Percentiles rank a stretch among this genome's conserved stretches.
Evolutionary conservation across 495 filamentous ascomycete species (phyloP).

Genomic region (Penicillium paradoxum): DNA sequence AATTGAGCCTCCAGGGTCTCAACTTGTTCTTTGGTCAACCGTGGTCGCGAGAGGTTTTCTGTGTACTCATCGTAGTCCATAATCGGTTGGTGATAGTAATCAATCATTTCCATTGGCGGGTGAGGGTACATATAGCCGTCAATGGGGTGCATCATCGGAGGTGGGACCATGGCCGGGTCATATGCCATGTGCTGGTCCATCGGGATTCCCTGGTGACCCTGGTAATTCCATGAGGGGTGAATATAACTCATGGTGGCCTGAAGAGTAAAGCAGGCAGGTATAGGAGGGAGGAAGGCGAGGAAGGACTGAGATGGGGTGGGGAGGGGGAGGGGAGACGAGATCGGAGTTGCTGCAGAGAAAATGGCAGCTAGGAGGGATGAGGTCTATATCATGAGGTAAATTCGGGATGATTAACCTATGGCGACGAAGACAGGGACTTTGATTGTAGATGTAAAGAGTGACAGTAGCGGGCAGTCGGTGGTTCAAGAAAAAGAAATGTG

Average conservation of each 20-base stretch:
- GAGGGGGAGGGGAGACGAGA: not conserved
- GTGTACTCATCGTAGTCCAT: slow-evolving; percentile 49
- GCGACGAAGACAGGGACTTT: slow-evolving; percentile 8
- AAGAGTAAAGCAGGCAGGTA: not conserved
- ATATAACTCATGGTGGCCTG: slow-evolving; percentile 39
- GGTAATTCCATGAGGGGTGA: slow-evolving; percentile 42
- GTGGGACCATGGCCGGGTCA: slow-evolving; percentile 38
- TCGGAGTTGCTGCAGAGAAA: slow-evolving; percentile 8
- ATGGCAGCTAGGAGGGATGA: slow-evolving; percentile 4
- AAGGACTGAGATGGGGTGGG: not conserved
- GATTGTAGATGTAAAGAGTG: slow-evolving; percentile 12
- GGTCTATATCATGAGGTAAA: slow-evolving; percentile 24
- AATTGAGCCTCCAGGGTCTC: slow-evolving; percentile 72
- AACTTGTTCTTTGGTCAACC: slow-evolving; percentile 77
- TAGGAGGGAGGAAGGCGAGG: slow-evolving; percentile 2
- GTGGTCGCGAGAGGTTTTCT: slow-evolving; percentile 54
- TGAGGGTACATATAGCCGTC: slow-evolving; percentile 43
- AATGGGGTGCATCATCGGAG: slow-evolving; percentile 41
- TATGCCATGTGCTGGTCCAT: slow-evolving; percentile 40
- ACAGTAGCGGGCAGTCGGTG: slow-evolving; percentile 1
- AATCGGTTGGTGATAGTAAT: slow-evolving; percentile 46
- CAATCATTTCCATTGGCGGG: slow-evolving; percentile 41
- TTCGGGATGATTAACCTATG: slow-evolving; percentile 3
- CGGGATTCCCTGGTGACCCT: slow-evolving; percentile 33
- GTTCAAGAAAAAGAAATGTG: slow-evolving; percentile 16